These are phyloP conservation scores for Brasilioporus rufonigricans DNA, from an alignment of 768 basidiomycete genomes.

Conservation along the genomic window DNA sequence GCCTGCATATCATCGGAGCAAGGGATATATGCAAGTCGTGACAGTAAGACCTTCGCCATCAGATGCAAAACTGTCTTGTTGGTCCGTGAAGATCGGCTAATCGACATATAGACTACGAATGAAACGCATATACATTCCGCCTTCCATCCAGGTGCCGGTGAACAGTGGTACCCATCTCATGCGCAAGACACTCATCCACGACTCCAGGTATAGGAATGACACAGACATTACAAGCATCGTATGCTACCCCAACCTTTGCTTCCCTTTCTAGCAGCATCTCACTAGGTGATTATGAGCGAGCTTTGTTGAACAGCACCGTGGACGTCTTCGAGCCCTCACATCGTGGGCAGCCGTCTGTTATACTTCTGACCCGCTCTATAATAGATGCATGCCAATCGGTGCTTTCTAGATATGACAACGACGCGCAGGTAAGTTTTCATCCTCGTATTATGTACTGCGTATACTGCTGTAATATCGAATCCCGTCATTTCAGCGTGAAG, in stretches of 20 bases:
- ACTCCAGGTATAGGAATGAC: neutral
- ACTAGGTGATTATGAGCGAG: constrained; percentile 10
- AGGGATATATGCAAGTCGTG: neutral
- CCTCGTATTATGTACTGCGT: neutral
- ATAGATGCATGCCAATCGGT: constrained; percentile 16
- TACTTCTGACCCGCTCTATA: constrained; percentile 17
- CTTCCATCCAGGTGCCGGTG: too few species aligned
- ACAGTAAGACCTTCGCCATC: neutral
- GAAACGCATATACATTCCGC: neutral
- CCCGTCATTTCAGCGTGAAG: constrained; percentile 16
- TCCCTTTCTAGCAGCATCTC: constrained; percentile 4
- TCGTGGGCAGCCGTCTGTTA: constrained; percentile 25
- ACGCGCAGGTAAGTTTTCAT: constrained; percentile 9
- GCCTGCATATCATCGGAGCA: neutral
- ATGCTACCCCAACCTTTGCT: constrained; percentile 5
- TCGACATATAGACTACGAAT: neutral
- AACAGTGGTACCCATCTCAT: neutral
- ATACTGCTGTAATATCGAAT: neutral
- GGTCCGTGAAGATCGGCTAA: neutral
- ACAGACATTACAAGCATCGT: neutral
- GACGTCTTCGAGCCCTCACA: constrained; percentile 17
- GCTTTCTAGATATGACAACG: constrained; percentile 13
- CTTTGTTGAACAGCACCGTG: constrained; percentile 13
- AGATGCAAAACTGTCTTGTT: neutral
- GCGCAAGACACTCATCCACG: neutral